phyloP scores from a whole-genome alignment of 352 stramenopile species.

The Elongisporangium prolatum region DNA sequence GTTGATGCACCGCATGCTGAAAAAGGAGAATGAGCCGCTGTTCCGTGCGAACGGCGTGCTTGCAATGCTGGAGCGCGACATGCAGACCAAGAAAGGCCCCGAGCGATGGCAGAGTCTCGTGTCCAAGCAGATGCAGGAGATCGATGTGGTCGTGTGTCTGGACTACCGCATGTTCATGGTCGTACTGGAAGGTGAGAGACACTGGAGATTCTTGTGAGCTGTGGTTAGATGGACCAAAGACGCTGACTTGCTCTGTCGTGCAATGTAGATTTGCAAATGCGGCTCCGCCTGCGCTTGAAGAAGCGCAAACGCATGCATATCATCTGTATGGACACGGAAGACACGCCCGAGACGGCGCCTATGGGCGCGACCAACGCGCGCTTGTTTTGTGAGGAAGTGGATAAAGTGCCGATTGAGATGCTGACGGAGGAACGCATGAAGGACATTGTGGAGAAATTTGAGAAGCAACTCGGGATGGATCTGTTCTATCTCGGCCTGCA shows the following conservation, averaged over 20 bases:
- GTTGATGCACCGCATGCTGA: constrained; percentile 46
- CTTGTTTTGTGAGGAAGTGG: constrained; percentile 42
- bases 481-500: constrained; percentile 50
- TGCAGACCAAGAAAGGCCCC: constrained; percentile 57
- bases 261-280: constrained; percentile 38
- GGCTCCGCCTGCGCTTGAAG: constrained; percentile 39
- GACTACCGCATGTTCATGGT: constrained; percentile 78
- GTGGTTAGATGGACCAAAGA: too few relatives aligned
- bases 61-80: constrained; percentile 67
- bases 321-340: constrained; percentile 75
- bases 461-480: constrained; percentile 29
- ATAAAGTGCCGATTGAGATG: constrained; percentile 15
- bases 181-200: constrained; percentile 51
- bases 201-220: too few relatives aligned
- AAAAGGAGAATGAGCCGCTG: constrained; percentile 42
- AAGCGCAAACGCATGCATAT: constrained; percentile 57
- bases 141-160: constrained; percentile 80
- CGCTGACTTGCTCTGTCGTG: constrained; percentile 1
- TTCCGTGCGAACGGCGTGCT: constrained; percentile 66
- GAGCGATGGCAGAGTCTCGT: constrained; percentile 74
- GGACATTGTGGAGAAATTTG: constrained; percentile 33
- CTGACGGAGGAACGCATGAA: constrained; percentile 44
- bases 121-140: constrained; percentile 49
- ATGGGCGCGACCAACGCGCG: constrained; percentile 44
- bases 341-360: constrained; percentile 64